Percentiles rank a stretch among this genome's conserved stretches.
Evolutionary conservation across 1,284 basidiomycete species (phyloP).

Genomic region (Xerocomus minutiporus): DNA sequence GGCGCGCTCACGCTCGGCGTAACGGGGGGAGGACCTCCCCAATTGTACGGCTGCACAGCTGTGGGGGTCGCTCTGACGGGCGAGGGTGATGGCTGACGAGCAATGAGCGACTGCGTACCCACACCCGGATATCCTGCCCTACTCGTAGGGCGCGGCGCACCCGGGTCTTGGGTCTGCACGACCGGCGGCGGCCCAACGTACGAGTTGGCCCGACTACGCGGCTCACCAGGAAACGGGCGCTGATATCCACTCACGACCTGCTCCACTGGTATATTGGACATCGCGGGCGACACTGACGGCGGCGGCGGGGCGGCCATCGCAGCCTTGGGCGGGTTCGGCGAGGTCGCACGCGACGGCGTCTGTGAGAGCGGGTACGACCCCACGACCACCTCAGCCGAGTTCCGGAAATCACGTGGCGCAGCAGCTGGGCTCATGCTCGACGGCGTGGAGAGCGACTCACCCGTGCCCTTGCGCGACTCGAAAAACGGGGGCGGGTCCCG

Average conservation of each 20-base stretch:
- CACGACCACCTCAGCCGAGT: conserved; percentile 70
- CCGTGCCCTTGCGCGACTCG: conserved; percentile 21
- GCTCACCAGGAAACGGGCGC: conserved; percentile 85
- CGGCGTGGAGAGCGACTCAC: conserved; percentile 30
- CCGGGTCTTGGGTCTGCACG: conserved; percentile 35
- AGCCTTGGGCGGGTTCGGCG: conserved; percentile 67
- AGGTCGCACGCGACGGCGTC: conserved; percentile 62
- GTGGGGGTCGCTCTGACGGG: conserved; percentile 23
- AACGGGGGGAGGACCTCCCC: conserved; percentile 17
- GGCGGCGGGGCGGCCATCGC: conserved; percentile 68
- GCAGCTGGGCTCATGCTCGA: conserved; percentile 5
- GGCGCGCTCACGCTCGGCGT: conserved; percentile 11
- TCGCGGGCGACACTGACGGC: conserved; percentile 30
- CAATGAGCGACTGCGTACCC: conserved; percentile 55
- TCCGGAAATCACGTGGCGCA: conserved; percentile 50
- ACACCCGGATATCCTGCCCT: conserved; percentile 74
- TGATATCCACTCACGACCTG: conserved; percentile 77
- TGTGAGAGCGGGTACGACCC: conserved; percentile 55
- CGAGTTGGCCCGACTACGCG: conserved; percentile 46
- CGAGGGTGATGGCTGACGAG: conserved; percentile 13
- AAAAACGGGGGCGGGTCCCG: conserved; percentile 22
- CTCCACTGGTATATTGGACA: conserved; percentile 56
- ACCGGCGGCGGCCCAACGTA: conserved; percentile 33
- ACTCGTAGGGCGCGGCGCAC: conserved; percentile 46
- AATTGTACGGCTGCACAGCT: conserved; percentile 18